These are phyloP conservation scores for Penicillium malachiteum DNA, from an alignment of 495 filamentous ascomycete genomes.

Conservation along the genomic window DNA sequence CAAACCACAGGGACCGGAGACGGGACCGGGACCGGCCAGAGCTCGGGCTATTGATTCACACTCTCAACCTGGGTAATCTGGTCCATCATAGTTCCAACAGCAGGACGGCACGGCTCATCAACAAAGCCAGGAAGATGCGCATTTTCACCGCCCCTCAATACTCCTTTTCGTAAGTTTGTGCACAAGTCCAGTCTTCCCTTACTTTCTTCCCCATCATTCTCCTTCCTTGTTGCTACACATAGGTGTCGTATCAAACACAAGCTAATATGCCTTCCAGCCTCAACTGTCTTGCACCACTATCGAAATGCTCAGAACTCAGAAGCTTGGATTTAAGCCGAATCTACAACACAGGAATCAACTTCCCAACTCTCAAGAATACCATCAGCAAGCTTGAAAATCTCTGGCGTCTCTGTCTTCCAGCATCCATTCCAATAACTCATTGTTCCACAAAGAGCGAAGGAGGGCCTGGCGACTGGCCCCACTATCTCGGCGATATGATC, in stretches of 20 bases:
- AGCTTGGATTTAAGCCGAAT: constrained; percentile 62
- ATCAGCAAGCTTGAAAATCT: constrained; percentile 50
- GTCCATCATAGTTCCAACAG: constrained; percentile 67
- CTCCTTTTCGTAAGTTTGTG: constrained; percentile 48
- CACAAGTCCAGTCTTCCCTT: not conserved
- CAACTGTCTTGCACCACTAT: constrained; percentile 62
- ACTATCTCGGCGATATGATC: not conserved
- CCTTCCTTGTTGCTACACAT: not conserved
- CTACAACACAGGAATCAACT: constrained; percentile 46
- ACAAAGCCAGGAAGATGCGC: constrained; percentile 58
- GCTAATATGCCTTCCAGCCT: constrained; percentile 28
- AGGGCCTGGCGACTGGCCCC: not conserved
- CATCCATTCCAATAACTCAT: constrained; percentile 36
- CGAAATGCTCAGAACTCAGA: constrained; percentile 57
- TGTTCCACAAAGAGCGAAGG: not conserved
- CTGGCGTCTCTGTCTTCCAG: constrained; percentile 54
- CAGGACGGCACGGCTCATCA: constrained; percentile 62
- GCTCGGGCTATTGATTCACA: constrained; percentile 54
- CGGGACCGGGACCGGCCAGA: too few relatives aligned
- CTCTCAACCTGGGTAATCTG: constrained; percentile 57
- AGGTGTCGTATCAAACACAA: not conserved
- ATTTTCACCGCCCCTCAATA: constrained; percentile 65
- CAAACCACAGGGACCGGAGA: too few relatives aligned
- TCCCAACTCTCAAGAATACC: constrained; percentile 53
- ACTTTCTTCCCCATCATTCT: not conserved